These are phyloP conservation scores for Ganoderma sinense DNA, from an alignment of 1,284 basidiomycete species.

Conservation along the genomic window DNA sequence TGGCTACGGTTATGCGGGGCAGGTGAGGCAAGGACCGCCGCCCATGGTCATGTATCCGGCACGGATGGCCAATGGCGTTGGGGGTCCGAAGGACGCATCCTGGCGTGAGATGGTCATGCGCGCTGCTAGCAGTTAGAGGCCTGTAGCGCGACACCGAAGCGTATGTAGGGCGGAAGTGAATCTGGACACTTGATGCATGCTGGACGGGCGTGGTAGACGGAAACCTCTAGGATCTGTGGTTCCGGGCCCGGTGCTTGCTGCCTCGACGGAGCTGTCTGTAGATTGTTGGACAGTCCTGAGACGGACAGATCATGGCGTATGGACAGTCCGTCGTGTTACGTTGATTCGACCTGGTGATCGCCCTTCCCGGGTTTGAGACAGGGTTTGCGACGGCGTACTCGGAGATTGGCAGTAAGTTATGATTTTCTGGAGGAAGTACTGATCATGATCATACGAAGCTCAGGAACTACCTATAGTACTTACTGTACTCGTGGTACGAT, in stretches of 20 bases:
- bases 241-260: not conserved
- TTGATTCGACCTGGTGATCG: not conserved
- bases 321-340: not conserved
- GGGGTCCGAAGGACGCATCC: constrained; percentile 9
- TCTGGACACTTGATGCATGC: not conserved
- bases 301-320: not conserved
- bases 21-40: not conserved
- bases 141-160: not conserved
- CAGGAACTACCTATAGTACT: not conserved
- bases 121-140: constrained; percentile 16
- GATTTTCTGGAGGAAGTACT: not conserved
- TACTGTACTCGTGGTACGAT: not conserved
- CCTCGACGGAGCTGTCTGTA: not conserved
- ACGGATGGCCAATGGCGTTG: constrained; percentile 8
- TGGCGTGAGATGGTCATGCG: constrained; percentile 31
- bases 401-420: not conserved
- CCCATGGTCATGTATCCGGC: not conserved
- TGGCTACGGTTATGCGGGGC: not conserved
- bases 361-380: not conserved
- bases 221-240: not conserved
- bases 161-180: not conserved
- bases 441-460: not conserved
- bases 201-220: not conserved
- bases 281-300: constrained; percentile 1
- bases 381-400: not conserved